Evolutionary conservation across 441 rosid genomes (phyloP).

Genomic region (Pelargonium myrrhifolium): DNA sequence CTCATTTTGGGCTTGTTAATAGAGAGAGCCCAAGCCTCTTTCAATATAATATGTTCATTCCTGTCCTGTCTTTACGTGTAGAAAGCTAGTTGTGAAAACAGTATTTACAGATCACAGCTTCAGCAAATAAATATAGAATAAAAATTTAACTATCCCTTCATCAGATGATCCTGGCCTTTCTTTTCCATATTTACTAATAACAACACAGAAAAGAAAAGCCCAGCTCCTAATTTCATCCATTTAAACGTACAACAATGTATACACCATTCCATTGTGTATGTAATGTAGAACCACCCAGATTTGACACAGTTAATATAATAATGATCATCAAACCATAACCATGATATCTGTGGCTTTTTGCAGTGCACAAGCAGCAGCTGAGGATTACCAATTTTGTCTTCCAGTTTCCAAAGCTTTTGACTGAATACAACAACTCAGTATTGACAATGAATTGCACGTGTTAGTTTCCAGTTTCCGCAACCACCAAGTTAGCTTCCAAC

Average conservation of each 20-base stretch:
- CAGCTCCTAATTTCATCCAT: background rate
- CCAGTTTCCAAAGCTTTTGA: background rate
- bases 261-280: background rate
- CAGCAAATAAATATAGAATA: too few relatives aligned
- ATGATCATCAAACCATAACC: background rate
- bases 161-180: too few relatives aligned
- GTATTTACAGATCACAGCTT: too few relatives aligned
- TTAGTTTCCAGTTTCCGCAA: too few relatives aligned
- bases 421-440: background rate
- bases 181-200: too few relatives aligned
- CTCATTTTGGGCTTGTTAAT: too few relatives aligned
- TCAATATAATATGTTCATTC: too few relatives aligned
- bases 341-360: background rate
- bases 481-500: background rate
- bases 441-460: background rate
- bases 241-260: background rate
- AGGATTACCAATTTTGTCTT: background rate
- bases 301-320: background rate
- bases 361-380: background rate
- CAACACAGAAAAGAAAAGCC: too few relatives aligned
- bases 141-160: too few relatives aligned
- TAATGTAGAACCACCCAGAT: constrained; percentile 1
- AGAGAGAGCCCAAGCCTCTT: too few relatives aligned
- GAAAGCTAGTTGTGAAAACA: too few relatives aligned
- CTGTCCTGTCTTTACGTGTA: too few relatives aligned